Percentiles rank a stretch among this genome's conserved stretches.
These are phyloP conservation scores for Goffeauzyma gilvescens DNA, from an alignment of 768 basidiomycete species.

Conservation along the genomic window DNA sequence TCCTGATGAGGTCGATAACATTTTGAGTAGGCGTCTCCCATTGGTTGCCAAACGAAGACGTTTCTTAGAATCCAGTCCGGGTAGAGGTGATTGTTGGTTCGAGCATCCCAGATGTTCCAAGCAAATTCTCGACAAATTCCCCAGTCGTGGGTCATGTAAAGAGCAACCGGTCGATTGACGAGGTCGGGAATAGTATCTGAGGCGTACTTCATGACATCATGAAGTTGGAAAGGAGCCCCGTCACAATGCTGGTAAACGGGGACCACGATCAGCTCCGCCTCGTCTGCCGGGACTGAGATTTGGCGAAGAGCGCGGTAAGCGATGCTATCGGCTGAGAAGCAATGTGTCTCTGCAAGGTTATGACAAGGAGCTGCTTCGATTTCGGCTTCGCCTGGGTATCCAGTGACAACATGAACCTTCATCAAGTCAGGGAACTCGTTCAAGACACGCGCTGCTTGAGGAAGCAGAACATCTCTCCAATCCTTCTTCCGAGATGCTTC, in stretches of 20 bases:
- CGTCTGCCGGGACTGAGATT: conserved; percentile 25
- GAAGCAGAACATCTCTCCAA: conserved; percentile 26
- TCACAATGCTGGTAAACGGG: conserved; percentile 29
- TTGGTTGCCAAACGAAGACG: conserved; percentile 26
- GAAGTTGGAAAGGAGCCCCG: conserved; percentile 18
- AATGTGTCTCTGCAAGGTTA: conserved; percentile 23
- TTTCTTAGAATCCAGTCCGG: conserved; percentile 26
- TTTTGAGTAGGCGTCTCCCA: conserved; percentile 32
- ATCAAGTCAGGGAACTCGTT: conserved; percentile 18
- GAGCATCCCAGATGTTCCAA: conserved; percentile 28
- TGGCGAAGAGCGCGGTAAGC: conserved; percentile 25
- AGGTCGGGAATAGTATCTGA: conserved; percentile 18
- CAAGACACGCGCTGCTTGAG: conserved; percentile 19
- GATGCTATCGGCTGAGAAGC: conserved; percentile 30
- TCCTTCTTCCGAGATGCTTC: conserved; percentile 15
- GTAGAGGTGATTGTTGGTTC: conserved; percentile 14
- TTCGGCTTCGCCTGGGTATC: conserved; percentile 18
- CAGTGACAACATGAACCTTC: conserved; percentile 27
- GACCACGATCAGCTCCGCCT: conserved; percentile 28
- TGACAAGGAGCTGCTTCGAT: conserved; percentile 22
- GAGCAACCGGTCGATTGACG: conserved; percentile 14
- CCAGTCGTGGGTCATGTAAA: conserved; percentile 32
- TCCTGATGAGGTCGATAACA: conserved; percentile 32
- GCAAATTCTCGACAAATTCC: conserved; percentile 28
- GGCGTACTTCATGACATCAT: conserved; percentile 20